phyloP scores from a whole-genome alignment of 768 basidiomycete species.

The Roridomyces roridus region DNA sequence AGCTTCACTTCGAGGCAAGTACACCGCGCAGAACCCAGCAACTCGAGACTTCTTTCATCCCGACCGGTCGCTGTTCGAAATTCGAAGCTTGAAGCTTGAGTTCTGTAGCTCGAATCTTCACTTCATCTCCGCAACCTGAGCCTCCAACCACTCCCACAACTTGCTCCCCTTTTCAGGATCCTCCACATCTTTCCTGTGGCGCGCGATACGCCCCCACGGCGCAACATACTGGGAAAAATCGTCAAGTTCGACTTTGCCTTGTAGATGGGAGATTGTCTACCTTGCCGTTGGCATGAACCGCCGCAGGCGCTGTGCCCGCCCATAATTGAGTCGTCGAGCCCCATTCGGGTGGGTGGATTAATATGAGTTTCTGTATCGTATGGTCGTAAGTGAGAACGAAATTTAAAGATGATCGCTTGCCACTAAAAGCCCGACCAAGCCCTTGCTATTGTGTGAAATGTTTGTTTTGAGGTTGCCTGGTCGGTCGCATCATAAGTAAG shows the following conservation, averaged over 20 bases:
- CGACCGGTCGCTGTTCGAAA: too few species aligned
- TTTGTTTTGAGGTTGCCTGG: constrained; percentile 15
- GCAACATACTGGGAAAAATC: constrained; percentile 32
- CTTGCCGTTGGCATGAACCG: constrained; percentile 44
- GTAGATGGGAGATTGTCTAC: constrained; percentile 31
- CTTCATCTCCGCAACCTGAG: constrained; percentile 33
- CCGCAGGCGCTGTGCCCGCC: constrained; percentile 48
- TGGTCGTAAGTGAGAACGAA: not conserved
- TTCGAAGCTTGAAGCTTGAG: too few species aligned
- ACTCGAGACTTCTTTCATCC: too few species aligned
- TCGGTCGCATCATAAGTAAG: too few species aligned
- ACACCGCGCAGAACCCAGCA: too few species aligned
- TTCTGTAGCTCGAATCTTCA: too few species aligned
- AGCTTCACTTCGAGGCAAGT: too few species aligned
- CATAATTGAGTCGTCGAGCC: constrained; percentile 53
- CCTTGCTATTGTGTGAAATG: constrained; percentile 1
- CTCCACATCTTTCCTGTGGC: constrained; percentile 26
- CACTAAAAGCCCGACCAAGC: not conserved
- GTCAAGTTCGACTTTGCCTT: not conserved
- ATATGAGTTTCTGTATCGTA: constrained; percentile 21
- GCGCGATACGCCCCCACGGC: constrained; percentile 38
- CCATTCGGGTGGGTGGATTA: constrained; percentile 35
- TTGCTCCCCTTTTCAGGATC: constrained; percentile 32
- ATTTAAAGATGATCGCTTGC: not conserved
- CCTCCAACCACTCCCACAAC: constrained; percentile 43